Conservation (phyloP, 805 yeast genomes). For the Myxozyma melibiosi region DNA sequence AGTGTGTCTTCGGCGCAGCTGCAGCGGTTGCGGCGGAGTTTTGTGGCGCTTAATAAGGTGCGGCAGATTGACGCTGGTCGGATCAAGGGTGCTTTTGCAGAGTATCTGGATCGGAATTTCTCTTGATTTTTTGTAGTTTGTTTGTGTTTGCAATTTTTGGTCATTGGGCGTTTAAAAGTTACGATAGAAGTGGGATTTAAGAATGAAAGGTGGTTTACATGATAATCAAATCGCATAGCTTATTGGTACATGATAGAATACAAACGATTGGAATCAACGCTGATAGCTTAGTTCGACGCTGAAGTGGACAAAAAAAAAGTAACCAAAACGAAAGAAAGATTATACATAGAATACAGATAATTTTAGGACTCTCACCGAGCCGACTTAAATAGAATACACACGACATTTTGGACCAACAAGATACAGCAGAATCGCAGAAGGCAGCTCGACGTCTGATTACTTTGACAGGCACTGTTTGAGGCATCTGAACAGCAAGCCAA, state of each 20-base stretch:
- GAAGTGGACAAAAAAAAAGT: too few relatives aligned
- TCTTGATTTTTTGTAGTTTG: slow-evolving; percentile 33
- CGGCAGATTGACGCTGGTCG: slow-evolving; percentile 70
- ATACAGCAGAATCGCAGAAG: slow-evolving; percentile 11
- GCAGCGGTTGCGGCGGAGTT: slow-evolving; percentile 81
- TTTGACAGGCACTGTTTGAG: slow-evolving; percentile 30
- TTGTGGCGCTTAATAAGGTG: slow-evolving; percentile 77
- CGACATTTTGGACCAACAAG: too few relatives aligned
- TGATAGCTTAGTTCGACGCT: too few relatives aligned
- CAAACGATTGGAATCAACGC: too few relatives aligned
- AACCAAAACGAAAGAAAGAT: too few relatives aligned
- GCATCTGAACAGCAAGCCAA: slow-evolving; percentile 12
- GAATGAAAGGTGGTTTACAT: too few relatives aligned
- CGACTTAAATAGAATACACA: too few relatives aligned
- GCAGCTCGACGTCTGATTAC: too few relatives aligned
- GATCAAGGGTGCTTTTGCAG: slow-evolving; percentile 72
- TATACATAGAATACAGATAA: too few relatives aligned
- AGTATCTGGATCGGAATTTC: slow-evolving; percentile 69
- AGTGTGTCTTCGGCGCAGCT: slow-evolving; percentile 71
- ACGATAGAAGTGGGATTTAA: neutral
- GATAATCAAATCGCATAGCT: too few relatives aligned
- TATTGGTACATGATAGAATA: too few relatives aligned
- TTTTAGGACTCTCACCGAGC: too few relatives aligned
- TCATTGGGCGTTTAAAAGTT: neutral
- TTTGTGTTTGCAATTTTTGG: neutral